Percentiles rank a stretch among this genome's conserved stretches.
Conservation (phyloP, 768 basidiomycete genomes). For the Russula lepida region DNA sequence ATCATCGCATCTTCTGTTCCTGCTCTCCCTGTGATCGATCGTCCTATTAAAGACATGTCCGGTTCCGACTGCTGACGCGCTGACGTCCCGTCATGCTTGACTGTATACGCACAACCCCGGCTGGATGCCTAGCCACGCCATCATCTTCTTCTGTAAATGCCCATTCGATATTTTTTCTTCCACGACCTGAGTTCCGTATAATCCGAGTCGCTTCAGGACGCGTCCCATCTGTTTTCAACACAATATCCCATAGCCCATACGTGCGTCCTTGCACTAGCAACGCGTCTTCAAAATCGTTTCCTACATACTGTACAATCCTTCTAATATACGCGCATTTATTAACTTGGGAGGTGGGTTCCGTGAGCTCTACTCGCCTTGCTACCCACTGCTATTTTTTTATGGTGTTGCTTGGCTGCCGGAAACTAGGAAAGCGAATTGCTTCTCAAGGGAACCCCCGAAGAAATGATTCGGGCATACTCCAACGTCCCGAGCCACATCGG, state of each 20-base stretch:
- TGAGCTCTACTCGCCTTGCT: background rate
- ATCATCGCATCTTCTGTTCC: background rate
- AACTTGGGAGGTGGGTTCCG: conserved; percentile 72
- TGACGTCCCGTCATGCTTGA: conserved; percentile 75
- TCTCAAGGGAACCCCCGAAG: conserved; percentile 91
- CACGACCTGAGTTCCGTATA: conserved; percentile 41
- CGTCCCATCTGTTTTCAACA: conserved; percentile 87
- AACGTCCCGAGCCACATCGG: conserved; percentile 64
- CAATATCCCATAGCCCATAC: conserved; percentile 69
- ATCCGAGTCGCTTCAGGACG: conserved; percentile 90
- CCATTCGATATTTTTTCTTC: background rate
- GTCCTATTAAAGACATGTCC: background rate
- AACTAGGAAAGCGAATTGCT: conserved; percentile 80
- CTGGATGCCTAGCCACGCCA: conserved; percentile 66
- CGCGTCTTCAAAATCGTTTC: background rate
- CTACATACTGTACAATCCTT: background rate
- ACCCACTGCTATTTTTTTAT: background rate
- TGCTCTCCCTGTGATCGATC: conserved; percentile 21
- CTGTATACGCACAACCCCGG: conserved; percentile 53
- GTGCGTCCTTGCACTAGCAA: conserved; percentile 35
- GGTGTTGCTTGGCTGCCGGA: conserved; percentile 56
- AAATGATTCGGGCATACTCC: conserved; percentile 90
- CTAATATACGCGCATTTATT: conserved; percentile 73
- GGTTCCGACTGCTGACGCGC: background rate
- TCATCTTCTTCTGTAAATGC: conserved; percentile 74